phyloP scores from a whole-genome alignment of 2,329 filamentous ascomycete species.

The Fusarium sp. region DNA sequence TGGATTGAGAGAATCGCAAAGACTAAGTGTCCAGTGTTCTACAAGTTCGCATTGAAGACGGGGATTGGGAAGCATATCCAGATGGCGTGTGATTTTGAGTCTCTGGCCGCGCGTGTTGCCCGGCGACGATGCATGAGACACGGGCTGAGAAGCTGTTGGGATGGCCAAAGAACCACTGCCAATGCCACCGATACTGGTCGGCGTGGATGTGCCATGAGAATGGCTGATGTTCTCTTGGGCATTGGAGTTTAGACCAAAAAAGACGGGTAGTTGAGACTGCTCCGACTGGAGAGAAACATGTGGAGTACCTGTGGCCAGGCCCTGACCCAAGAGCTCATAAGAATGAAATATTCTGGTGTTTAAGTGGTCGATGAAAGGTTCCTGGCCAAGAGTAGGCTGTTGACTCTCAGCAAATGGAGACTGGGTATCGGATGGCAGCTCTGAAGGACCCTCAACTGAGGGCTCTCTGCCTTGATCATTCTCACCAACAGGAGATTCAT shows the following conservation, averaged over 20 bases:
- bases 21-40: slow-evolving; percentile 39
- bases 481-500: neutral
- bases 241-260: neutral
- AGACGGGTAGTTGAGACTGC: slow-evolving; percentile 1
- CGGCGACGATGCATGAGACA: slow-evolving; percentile 5
- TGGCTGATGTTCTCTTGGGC: neutral
- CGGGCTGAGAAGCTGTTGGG: neutral
- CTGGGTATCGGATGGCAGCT: neutral
- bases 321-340: slow-evolving; percentile 36
- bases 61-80: slow-evolving; percentile 37
- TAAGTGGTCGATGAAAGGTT: slow-evolving; percentile 14
- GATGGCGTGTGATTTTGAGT: slow-evolving; percentile 19
- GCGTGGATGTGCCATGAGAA: slow-evolving; percentile 3
- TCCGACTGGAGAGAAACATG: neutral
- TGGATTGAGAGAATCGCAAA: slow-evolving; percentile 41
- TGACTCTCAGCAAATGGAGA: neutral
- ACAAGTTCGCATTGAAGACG: slow-evolving; percentile 38
- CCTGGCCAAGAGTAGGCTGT: neutral
- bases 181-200: neutral
- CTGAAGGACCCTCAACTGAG: neutral
- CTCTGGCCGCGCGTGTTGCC: neutral
- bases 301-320: slow-evolving; percentile 11
- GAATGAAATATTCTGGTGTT: slow-evolving; percentile 36
- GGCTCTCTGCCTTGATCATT: neutral
- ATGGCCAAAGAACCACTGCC: neutral